Evolutionary conservation across 2,329 filamentous ascomycete species (phyloP).

Genomic region (Myriosclerotinia scirpicola): DNA sequence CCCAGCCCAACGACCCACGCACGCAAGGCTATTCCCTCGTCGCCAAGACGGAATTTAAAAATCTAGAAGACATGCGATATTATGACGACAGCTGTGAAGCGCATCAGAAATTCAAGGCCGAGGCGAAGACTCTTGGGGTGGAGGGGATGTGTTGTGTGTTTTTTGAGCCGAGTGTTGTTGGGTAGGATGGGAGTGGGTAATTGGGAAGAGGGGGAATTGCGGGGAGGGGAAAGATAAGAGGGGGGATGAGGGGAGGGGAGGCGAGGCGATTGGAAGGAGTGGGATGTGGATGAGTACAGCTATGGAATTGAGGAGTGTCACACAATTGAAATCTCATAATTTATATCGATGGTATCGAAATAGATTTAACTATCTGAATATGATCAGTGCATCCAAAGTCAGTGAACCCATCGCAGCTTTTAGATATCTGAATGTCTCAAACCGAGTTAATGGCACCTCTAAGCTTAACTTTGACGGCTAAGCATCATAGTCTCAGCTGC

Average conservation of each 20-base stretch:
- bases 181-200: not conserved
- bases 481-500: not conserved
- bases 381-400: not conserved
- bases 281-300: not conserved
- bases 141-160: slow-evolving; percentile 38
- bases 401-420: not conserved
- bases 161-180: slow-evolving; percentile 33
- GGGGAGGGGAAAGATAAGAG: not conserved
- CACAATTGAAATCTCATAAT: not conserved
- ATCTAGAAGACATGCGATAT: slow-evolving; percentile 57
- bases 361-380: not conserved
- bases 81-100: slow-evolving; percentile 58
- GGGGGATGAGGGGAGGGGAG: not conserved
- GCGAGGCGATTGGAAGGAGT: not conserved
- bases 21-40: slow-evolving; percentile 56
- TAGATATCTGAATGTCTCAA: not conserved
- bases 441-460: not conserved
- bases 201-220: not conserved
- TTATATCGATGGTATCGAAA: not conserved
- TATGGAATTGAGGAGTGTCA: not conserved
- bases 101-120: slow-evolving; percentile 49
- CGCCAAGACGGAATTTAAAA: slow-evolving; percentile 54
- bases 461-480: not conserved
- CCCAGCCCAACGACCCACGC: slow-evolving; percentile 50
- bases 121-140: slow-evolving; percentile 26